A percentile compares a stretch with the other conserved stretches of the same genome.
phyloP scores from a whole-genome alignment of 1,139 yeast genomes.

The Debaryomyces nepalensis region DNA sequence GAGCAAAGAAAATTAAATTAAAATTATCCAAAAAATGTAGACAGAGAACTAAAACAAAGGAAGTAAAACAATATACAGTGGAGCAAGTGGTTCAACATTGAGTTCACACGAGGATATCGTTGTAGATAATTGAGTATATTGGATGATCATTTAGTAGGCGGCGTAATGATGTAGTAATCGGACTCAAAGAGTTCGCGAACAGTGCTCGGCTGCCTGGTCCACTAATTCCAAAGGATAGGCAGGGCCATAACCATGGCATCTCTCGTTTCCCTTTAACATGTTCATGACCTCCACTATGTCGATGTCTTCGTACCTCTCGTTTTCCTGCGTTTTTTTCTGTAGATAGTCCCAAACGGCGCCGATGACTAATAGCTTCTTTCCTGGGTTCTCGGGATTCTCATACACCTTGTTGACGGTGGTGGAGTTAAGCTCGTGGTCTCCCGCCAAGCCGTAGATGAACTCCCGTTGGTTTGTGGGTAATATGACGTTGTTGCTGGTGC shows the following conservation, averaged over 20 bases:
- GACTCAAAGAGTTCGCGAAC: neutral
- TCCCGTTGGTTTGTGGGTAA: slow-evolving; percentile 44
- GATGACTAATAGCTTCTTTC: slow-evolving; percentile 60
- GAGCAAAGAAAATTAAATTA: neutral
- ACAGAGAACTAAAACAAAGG: too few species aligned
- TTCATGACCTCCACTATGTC: slow-evolving; percentile 65
- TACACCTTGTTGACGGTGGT: slow-evolving; percentile 37
- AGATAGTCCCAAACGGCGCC: slow-evolving; percentile 87
- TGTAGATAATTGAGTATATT: too few species aligned
- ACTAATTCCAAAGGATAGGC: slow-evolving; percentile 64
- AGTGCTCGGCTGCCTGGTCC: slow-evolving; percentile 36
- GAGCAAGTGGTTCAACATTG: too few species aligned
- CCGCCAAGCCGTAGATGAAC: slow-evolving; percentile 37
- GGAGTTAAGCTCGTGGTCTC: slow-evolving; percentile 27
- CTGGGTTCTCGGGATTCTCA: slow-evolving; percentile 39
- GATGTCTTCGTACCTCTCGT: slow-evolving; percentile 50
- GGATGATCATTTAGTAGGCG: too few species aligned
- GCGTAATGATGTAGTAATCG: neutral
- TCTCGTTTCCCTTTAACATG: slow-evolving; percentile 65
- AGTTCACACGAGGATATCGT: too few species aligned
- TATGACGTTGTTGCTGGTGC: slow-evolving; percentile 28
- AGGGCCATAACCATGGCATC: slow-evolving; percentile 84
- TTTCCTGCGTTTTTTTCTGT: slow-evolving; percentile 49
- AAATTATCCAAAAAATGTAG: too few species aligned
- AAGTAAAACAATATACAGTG: too few species aligned